A percentile compares a stretch with the other conserved stretches of the same genome.
Evolutionary conservation across 164 flowering plant species (phyloP).

Genomic region (Buxus sempervirens): DNA sequence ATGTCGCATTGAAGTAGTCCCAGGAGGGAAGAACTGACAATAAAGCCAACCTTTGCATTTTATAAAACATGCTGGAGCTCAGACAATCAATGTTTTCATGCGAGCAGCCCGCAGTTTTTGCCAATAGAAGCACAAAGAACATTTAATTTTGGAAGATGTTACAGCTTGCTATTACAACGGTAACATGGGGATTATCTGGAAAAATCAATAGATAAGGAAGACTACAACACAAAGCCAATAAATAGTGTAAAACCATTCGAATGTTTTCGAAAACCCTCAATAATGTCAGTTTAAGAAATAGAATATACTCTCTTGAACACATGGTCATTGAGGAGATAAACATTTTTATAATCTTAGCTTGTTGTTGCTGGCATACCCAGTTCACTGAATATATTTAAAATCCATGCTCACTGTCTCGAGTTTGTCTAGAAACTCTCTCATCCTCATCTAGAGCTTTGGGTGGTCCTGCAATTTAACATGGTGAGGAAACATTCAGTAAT

Average conservation of each 20-base stretch:
- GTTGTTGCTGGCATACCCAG: constrained; percentile 21
- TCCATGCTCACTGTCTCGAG: constrained; percentile 65
- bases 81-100: too few species aligned
- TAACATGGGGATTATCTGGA: background rate
- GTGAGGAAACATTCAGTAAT: background rate
- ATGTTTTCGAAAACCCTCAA: background rate
- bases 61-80: too few species aligned
- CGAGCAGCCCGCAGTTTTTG: too few species aligned
- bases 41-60: too few species aligned
- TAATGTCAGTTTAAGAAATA: background rate
- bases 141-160: too few species aligned
- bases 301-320: background rate
- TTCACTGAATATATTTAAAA: constrained; percentile 15
- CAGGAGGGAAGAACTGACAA: too few species aligned
- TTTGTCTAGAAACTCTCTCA: constrained; percentile 90
- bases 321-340: background rate
- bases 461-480: constrained; percentile 58
- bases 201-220: background rate
- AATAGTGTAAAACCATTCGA: background rate
- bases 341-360: constrained; percentile 5
- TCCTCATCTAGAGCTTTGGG: constrained; percentile 98
- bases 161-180: background rate
- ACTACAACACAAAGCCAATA: too few species aligned
- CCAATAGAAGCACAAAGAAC: background rate
- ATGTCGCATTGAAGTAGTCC: too few species aligned